Base-by-base conservation (phyloP, 768 basidiomycete genomes). In the Tulasnella sp. region DNA sequence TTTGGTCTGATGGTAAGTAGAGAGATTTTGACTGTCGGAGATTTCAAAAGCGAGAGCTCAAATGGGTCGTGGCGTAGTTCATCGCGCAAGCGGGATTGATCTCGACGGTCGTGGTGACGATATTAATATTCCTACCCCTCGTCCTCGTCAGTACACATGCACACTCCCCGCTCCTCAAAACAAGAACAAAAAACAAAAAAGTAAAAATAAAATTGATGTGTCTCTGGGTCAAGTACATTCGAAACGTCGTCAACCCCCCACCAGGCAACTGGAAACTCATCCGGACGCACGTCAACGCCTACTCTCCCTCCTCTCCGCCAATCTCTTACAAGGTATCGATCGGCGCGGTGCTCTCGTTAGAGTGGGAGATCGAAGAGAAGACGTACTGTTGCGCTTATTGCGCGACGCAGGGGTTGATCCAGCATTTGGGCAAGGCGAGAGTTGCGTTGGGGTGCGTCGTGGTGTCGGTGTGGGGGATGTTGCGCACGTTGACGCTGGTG, bases 221-320 rank as follows among this genome's bases (percentile, higher is more conserved):
- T 9, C 11, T n/a, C 11, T 9, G 65, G 71, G 65, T 32, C 22
- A 72, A 72, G 39, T 72, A 72, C 32, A 65, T 72, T 41, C 59
- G 71, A 12, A 72, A 72, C 39, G 26, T 72, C 16, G 32, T 40
- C 2, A 6, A 72, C 39, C 71, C 71, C 9, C 71, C 71, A 39
- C 71, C 71, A 2, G 71, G 71, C 1, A 47, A 34, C 29, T 72
- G 71, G 71, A 36, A 44, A 14, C 72, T 67, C 26, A 73, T 73
- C 26, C 72, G 72, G 17, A 68, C 72, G 64, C 72, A 68, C 29
- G 65, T 67, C 12, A 66, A 73, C n/a, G 71, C 71, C 2, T 73
- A 1, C 19, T 67, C 11, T 67, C 72, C 41, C 42, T 73, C 14
- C 22, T 68, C n/a, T 17, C 22, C 32, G 72, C 66, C 12, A 44